phyloP scores from a whole-genome alignment of 345 rosid species.

The Rhodamnia argentea region DNA sequence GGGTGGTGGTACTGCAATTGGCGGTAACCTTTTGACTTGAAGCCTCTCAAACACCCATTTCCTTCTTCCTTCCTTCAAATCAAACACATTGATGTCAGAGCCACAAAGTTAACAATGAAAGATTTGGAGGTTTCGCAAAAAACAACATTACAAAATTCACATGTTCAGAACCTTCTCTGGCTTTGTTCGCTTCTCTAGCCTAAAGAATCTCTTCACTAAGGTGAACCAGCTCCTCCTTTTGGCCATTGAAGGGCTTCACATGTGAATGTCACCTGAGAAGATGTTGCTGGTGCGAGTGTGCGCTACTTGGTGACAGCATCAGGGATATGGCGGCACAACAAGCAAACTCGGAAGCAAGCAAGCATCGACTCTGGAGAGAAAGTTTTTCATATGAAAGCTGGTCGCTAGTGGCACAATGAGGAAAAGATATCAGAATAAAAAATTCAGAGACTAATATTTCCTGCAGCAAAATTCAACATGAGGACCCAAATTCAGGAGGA shows the following conservation, averaged over 20 bases:
- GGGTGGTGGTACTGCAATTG: slow-evolving; percentile 41
- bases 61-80: slow-evolving; percentile 52
- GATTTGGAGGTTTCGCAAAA: neutral
- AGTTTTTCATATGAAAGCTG: neutral
- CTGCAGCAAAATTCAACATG: neutral
- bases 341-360: neutral
- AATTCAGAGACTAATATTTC: neutral
- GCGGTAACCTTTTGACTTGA: slow-evolving; percentile 32
- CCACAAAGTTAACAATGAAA: neutral
- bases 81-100: neutral
- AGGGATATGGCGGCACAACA: neutral
- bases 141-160: neutral
- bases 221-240: slow-evolving; percentile 72
- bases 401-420: neutral
- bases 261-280: neutral
- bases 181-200: slow-evolving; percentile 33
- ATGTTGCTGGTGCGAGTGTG: neutral
- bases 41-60: slow-evolving; percentile 65
- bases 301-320: neutral
- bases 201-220: slow-evolving; percentile 56
- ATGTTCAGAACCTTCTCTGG: slow-evolving; percentile 49
- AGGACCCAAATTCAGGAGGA: neutral
- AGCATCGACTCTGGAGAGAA: neutral
- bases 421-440: neutral
- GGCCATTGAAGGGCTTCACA: slow-evolving; percentile 27